Conservation (phyloP, 306 rosid species). For the Acacia crassicarpa region DNA sequence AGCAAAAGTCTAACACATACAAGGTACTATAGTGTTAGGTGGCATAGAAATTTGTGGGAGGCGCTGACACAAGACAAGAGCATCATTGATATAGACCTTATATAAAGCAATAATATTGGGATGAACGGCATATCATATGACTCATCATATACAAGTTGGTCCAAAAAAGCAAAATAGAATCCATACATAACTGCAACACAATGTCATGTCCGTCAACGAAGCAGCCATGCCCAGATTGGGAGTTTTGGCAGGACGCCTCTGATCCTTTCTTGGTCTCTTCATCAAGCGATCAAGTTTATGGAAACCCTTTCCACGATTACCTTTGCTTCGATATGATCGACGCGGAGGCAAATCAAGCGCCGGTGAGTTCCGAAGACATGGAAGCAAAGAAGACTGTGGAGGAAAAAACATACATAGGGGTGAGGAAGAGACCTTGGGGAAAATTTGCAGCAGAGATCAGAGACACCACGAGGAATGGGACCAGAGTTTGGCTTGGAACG, state of each 20-base stretch:
- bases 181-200: too few relatives aligned
- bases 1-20: too few relatives aligned
- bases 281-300: background rate
- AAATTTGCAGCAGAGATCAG: constrained; percentile 68
- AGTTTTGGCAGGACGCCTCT: background rate
- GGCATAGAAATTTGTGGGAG: too few relatives aligned
- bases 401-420: constrained; percentile 37
- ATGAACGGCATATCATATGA: too few relatives aligned
- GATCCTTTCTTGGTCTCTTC: background rate
- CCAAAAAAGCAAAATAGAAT: too few relatives aligned
- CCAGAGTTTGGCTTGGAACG: constrained; percentile 68
- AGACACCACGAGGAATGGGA: constrained; percentile 57
- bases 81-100: too few relatives aligned
- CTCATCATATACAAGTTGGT: too few relatives aligned
- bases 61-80: too few relatives aligned
- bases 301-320: too few relatives aligned
- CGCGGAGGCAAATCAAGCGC: background rate
- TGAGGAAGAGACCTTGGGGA: constrained; percentile 67
- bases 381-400: background rate
- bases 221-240: background rate
- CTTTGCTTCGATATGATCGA: constrained; percentile 10
- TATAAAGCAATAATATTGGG: too few relatives aligned
- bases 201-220: background rate
- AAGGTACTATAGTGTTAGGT: too few relatives aligned
- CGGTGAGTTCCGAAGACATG: background rate